Base-by-base conservation (phyloP, 306 rosid species). In the Begonia fuchsioides region DNA sequence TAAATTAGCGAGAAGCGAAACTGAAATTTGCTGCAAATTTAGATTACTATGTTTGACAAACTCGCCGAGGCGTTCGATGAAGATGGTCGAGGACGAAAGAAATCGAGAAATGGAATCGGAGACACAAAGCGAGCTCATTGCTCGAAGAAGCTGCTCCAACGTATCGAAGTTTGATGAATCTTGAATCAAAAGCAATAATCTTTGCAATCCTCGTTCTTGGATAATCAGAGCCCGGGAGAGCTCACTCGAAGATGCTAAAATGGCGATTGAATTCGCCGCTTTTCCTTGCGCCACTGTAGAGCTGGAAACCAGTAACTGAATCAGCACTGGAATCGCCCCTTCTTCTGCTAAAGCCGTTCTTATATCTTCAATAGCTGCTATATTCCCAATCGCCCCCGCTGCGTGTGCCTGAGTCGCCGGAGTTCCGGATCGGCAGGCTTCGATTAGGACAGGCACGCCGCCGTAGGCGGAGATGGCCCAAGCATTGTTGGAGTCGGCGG, bases 401-500 rank as follows among this genome's bases (percentile, higher is more conserved):
- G 80, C 69, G 53, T 71, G 53, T 15, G 68, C 17, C 47, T 67
- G 81, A 9, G 58, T 50, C n/a, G 52, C 51, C 5, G 71, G 64
- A 9, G 78, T 57, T 3, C 78, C 82, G 18, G 82, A 76, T 57
- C 82, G 75, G 50, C 74, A 68, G 3, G 75, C 72, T 20, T 76
- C 78, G 56, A 71, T 60, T 11, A 76, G 16, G 2, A 76, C 38
- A 2, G 62, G n/a, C 3, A 76, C 65, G 32, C 78, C 82, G 14
- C 78, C 82, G 19, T 76, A 76, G 1, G 82, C 82, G 9, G 78
- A 64, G 8, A 76, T 54, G 0, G 82, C 82, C 82, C 82, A 76
- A n/a, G 75, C 70, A 44, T 71, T 71, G 43, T 76, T 78, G 8
- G 75, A 41, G 52, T 76, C 75, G 54, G 66, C 58, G 12, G 75